These are phyloP conservation scores for Leccinum griseonigrum DNA, from an alignment of 1,284 basidiomycete species.

Conservation along the genomic window DNA sequence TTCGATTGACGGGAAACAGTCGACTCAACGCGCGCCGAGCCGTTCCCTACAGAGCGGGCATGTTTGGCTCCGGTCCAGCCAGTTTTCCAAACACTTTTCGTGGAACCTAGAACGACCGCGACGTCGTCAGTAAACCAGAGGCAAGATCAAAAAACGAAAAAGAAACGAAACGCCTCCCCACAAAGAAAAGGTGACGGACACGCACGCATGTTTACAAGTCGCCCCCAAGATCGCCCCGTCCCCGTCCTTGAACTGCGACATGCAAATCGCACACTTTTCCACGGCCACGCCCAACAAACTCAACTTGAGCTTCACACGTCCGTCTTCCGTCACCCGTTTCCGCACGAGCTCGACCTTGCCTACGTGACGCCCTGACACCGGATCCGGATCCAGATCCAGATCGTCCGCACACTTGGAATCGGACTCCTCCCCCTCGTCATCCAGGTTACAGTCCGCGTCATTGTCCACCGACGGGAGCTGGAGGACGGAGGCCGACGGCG, in stretches of 20 bases:
- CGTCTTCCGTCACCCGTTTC: slow-evolving; percentile 64
- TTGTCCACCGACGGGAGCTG: slow-evolving; percentile 6
- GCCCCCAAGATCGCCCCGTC: slow-evolving; percentile 59
- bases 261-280: slow-evolving; percentile 78
- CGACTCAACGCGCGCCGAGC: slow-evolving; percentile 26
- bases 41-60: slow-evolving; percentile 54
- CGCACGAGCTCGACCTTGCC: slow-evolving; percentile 66
- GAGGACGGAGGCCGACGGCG: background rate
- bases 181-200: slow-evolving; percentile 12
- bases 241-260: slow-evolving; percentile 69
- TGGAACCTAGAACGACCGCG: slow-evolving; percentile 43
- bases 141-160: background rate
- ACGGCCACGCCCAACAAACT: slow-evolving; percentile 69
- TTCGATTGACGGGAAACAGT: background rate
- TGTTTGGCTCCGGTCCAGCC: slow-evolving; percentile 50
- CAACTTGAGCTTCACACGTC: slow-evolving; percentile 77
- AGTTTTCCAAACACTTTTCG: slow-evolving; percentile 52
- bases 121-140: background rate
- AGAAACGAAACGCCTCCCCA: background rate
- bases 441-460: background rate
- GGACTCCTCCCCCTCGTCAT: background rate
- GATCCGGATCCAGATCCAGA: background rate
- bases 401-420: background rate
- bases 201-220: slow-evolving; percentile 68
- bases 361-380: slow-evolving; percentile 40